Evolutionary conservation across 805 yeast species (phyloP).

Genomic region (Starmerella kuoi): DNA sequence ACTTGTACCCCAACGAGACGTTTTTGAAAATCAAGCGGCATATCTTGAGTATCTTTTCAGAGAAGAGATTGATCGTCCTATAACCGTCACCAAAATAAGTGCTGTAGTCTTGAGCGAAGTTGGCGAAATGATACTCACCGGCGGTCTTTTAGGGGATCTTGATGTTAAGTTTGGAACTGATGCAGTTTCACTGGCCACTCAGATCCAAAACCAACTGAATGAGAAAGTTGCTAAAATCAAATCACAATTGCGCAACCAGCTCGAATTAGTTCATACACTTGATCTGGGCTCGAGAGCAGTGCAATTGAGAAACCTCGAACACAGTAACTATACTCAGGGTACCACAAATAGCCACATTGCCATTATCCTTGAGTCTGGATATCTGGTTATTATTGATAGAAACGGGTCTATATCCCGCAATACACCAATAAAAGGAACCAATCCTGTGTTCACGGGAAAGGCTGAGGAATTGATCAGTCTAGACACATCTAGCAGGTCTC

Average conservation of each 20-base stretch:
- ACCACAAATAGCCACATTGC: neutral
- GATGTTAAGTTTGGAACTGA: neutral
- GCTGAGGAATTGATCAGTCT: conserved; percentile 2
- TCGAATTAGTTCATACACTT: neutral
- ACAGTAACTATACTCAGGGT: too few relatives aligned
- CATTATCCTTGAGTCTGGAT: conserved; percentile 3
- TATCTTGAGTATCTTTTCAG: conserved; percentile 16
- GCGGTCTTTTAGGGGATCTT: conserved; percentile 2
- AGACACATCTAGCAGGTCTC: neutral
- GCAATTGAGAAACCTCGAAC: neutral
- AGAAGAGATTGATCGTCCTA: conserved; percentile 19
- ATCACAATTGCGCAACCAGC: neutral
- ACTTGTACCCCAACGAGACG: neutral
- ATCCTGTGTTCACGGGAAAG: conserved; percentile 2
- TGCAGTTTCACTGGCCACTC: neutral
- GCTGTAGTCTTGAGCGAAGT: neutral
- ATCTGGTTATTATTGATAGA: neutral
- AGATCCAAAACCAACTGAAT: neutral
- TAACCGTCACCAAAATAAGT: conserved; percentile 10
- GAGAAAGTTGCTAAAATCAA: neutral
- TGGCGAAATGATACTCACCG: neutral
- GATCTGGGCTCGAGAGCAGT: conserved; percentile 1
- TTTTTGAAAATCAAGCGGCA: conserved; percentile 16
- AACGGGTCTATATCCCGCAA: neutral
- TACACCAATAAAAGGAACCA: neutral